A percentile compares a stretch with the other conserved stretches of the same genome.
Conservation (phyloP, 148 eudicot species). For the Chenopodium berlandieri region DNA sequence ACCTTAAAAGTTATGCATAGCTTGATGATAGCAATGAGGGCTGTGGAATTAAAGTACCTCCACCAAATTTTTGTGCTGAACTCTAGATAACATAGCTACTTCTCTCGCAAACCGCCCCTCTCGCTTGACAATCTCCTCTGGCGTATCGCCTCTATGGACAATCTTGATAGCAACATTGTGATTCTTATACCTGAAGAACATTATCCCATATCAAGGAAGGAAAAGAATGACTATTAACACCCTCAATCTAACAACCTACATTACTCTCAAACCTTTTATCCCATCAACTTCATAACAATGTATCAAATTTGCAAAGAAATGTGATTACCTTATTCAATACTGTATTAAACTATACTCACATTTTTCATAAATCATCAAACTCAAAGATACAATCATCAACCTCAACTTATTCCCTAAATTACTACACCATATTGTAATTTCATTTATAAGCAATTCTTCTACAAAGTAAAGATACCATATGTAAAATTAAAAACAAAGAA, state of each 20-base stretch:
- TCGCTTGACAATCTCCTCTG: slow-evolving; percentile 75
- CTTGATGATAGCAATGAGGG: background rate
- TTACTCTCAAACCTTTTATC: slow-evolving; percentile 10
- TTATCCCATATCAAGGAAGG: slow-evolving; percentile 13
- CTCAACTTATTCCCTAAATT: slow-evolving; percentile 5
- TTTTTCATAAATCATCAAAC: background rate
- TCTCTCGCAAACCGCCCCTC: slow-evolving; percentile 81
- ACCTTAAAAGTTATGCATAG: background rate
- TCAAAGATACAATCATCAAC: background rate
- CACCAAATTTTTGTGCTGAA: slow-evolving; percentile 85
- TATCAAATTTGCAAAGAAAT: slow-evolving; percentile 3
- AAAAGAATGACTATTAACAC: background rate
- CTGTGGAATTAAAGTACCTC: slow-evolving; percentile 46
- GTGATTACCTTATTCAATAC: background rate
- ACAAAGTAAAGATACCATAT: background rate
- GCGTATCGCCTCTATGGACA: slow-evolving; percentile 77
- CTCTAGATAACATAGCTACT: slow-evolving; percentile 91
- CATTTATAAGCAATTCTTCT: background rate
- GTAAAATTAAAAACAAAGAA: background rate
- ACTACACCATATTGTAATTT: slow-evolving; percentile 6
- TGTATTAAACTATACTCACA: background rate
- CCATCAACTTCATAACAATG: slow-evolving; percentile 9
- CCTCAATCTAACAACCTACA: background rate
- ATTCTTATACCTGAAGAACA: slow-evolving; percentile 65
- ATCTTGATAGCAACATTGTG: slow-evolving; percentile 87